phyloP scores from a whole-genome alignment of 2,329 filamentous ascomycete species.

The Fusarium papillatum region DNA sequence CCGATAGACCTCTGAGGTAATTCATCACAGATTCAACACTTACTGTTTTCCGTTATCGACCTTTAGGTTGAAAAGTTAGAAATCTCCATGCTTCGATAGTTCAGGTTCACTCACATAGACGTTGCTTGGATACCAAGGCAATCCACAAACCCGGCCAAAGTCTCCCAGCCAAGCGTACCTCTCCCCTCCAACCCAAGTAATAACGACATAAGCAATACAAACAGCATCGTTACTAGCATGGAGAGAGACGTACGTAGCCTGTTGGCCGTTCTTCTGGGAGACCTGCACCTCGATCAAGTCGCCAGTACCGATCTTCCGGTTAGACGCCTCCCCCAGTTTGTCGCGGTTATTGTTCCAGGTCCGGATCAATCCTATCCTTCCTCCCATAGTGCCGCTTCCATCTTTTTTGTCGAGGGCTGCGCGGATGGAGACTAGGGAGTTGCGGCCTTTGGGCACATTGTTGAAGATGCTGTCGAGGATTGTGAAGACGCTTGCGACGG shows the following conservation, averaged over 20 bases:
- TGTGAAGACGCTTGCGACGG: background rate
- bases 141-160: background rate
- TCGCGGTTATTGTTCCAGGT: background rate
- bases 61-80: background rate
- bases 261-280: background rate
- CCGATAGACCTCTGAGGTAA: rapidly evolving
- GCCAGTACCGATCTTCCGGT: background rate
- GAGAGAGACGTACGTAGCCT: background rate
- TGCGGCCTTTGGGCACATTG: background rate
- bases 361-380: background rate
- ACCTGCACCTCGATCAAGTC: background rate
- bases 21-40: rapidly evolving
- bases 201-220: background rate
- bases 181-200: background rate
- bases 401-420: background rate
- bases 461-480: background rate
- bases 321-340: background rate
- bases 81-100: background rate
- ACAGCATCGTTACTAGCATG: background rate
- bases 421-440: background rate
- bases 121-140: background rate
- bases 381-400: background rate
- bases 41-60: background rate
- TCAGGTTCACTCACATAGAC: background rate
- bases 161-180: background rate